Conservation (phyloP, 805 yeast genomes). For the Kuraishia piskuri region DNA sequence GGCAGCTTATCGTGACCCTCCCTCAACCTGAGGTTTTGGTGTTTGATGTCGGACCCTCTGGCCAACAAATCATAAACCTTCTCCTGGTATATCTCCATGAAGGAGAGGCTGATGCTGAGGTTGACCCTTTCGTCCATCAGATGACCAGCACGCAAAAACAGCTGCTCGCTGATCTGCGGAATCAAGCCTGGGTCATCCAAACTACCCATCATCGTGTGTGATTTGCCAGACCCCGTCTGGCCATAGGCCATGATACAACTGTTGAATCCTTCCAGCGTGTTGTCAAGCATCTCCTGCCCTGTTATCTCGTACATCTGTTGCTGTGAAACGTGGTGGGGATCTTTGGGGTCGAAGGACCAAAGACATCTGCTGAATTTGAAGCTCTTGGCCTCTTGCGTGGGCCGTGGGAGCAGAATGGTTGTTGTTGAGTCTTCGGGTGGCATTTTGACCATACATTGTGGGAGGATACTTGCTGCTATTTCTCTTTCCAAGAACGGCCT, state of each 20-base stretch:
- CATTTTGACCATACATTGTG: conserved; percentile 21
- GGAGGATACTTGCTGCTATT: conserved; percentile 1
- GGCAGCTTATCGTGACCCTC: conserved; percentile 60
- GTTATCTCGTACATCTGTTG: conserved; percentile 37
- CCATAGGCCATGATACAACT: conserved; percentile 46
- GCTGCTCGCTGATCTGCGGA: conserved; percentile 47
- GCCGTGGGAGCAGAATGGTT: conserved; percentile 9
- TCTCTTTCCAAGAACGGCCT: conserved; percentile 33
- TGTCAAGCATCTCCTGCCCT: conserved; percentile 54
- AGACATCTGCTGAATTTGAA: conserved; percentile 47
- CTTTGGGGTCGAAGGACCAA: conserved; percentile 32
- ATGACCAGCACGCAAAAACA: conserved; percentile 34
- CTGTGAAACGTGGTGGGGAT: conserved; percentile 38
- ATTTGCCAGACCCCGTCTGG: conserved; percentile 78
- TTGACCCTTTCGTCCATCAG: conserved; percentile 27
- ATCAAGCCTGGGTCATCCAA: conserved; percentile 50
- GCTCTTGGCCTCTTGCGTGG: conserved; percentile 12
- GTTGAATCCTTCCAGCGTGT: conserved; percentile 52
- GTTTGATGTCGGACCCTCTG: conserved; percentile 4
- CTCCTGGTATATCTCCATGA: conserved; percentile 73
- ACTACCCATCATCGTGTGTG: conserved; percentile 69
- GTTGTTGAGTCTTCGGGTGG: conserved; percentile 13
- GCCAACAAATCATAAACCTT: conserved; percentile 57
- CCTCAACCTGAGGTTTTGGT: conserved; percentile 39
- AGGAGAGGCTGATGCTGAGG: conserved; percentile 43